Conservation (phyloP, 202 grass and related monocot genomes). For the Carex arenaria region DNA sequence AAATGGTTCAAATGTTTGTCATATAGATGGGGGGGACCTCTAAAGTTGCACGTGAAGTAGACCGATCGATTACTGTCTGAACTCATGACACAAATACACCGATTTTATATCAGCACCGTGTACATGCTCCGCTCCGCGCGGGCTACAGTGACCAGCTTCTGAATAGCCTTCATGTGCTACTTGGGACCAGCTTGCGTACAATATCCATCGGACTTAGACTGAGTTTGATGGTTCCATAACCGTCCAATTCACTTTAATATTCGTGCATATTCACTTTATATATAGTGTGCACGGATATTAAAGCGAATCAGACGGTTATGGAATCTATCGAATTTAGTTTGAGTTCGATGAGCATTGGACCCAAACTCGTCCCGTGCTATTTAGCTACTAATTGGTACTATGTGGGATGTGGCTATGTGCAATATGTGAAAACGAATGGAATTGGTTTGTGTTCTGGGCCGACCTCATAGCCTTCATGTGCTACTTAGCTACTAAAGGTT, state of each 20-base stretch:
- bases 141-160: not conserved
- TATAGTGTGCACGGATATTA: too few species aligned
- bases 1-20: conserved; percentile 9
- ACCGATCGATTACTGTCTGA: conserved; percentile 3
- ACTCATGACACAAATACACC: not conserved
- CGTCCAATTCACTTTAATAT: too few species aligned
- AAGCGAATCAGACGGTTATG: too few species aligned
- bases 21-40: not conserved
- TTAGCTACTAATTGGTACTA: not conserved
- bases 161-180: not conserved
- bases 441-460: not conserved
- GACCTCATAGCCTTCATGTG: too few species aligned
- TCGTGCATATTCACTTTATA: too few species aligned
- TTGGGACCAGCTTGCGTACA: too few species aligned
- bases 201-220: too few species aligned
- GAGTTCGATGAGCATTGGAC: too few species aligned
- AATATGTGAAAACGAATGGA: not conserved
- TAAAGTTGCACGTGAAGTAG: conserved; percentile 20
- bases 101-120: not conserved
- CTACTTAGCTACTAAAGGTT: too few species aligned
- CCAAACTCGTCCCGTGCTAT: too few species aligned
- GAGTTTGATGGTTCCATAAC: too few species aligned
- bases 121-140: not conserved
- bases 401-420: not conserved
- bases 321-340: too few species aligned